Conservation (phyloP, 495 filamentous ascomycete species). For the Usnea hakonensis region DNA sequence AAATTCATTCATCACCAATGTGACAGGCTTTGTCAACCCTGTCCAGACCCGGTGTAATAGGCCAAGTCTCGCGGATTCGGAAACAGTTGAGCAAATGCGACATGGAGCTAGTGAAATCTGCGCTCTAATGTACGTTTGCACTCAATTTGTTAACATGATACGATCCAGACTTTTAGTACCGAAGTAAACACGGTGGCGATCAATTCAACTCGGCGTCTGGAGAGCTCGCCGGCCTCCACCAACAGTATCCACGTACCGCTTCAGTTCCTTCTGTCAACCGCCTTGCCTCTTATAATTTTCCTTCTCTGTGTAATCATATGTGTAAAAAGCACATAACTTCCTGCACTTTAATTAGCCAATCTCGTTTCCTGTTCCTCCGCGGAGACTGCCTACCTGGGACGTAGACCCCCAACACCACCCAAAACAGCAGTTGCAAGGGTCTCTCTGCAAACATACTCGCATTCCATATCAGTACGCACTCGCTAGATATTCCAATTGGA, state of each 20-base stretch:
- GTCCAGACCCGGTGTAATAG: neutral
- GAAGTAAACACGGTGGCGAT: neutral
- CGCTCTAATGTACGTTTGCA: neutral
- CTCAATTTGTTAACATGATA: neutral
- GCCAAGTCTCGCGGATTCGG: neutral
- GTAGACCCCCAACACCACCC: constrained; percentile 63
- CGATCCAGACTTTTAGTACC: neutral
- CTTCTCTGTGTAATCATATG: constrained; percentile 89
- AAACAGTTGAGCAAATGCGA: neutral
- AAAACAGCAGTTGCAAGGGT: constrained; percentile 48
- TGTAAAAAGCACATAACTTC: constrained; percentile 79
- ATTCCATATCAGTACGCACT: constrained; percentile 66
- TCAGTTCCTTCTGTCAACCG: constrained; percentile 16
- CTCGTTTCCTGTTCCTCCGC: neutral
- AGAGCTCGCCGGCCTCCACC: neutral
- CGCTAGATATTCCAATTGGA: constrained; percentile 80
- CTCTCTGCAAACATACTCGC: constrained; percentile 52
- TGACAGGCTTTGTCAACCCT: neutral
- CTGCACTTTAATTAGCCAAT: constrained; percentile 37
- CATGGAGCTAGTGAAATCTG: neutral
- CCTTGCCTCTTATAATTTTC: constrained; percentile 59
- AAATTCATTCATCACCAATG: neutral
- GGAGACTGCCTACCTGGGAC: constrained; percentile 59
- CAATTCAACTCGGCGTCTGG: neutral
- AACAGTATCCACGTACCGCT: neutral